Percentiles rank a stretch among this genome's conserved stretches.
These are phyloP conservation scores for Juglanconis juglandina DNA, from an alignment of 2,329 filamentous ascomycete genomes.

Conservation along the genomic window DNA sequence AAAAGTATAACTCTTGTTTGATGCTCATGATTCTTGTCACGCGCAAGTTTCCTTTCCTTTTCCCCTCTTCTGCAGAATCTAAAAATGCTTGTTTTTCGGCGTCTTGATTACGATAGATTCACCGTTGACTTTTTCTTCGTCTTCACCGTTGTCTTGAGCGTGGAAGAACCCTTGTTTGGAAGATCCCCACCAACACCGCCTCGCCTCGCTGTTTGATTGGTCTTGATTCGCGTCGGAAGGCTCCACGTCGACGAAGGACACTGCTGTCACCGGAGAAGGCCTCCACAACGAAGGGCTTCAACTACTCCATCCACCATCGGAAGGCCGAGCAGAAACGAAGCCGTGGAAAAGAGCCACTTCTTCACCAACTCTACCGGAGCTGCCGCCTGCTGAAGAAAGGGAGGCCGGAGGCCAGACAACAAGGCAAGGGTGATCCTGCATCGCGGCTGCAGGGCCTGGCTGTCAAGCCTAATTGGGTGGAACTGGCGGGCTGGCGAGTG, in stretches of 20 bases:
- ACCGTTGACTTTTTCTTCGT: not conserved
- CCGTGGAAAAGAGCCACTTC: not conserved
- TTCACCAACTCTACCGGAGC: not conserved
- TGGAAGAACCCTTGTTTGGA: not conserved
- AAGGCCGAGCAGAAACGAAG: not conserved
- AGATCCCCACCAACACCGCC: not conserved
- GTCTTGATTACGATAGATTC: not conserved
- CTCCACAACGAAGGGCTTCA: not conserved
- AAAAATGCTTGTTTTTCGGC: not conserved
- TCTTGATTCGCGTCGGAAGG: not conserved
- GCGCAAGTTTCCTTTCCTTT: not conserved
- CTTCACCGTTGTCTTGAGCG: not conserved
- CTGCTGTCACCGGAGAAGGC: too few relatives aligned
- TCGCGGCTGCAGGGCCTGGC: not conserved
- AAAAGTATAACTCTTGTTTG: not conserved
- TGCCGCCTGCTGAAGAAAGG: not conserved
- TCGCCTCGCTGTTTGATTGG: not conserved
- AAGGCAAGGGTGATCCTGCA: constrained; percentile 1
- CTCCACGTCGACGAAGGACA: not conserved
- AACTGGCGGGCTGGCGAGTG: not conserved
- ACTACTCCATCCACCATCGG: not conserved
- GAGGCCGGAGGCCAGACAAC: not conserved
- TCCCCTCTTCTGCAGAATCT: not conserved
- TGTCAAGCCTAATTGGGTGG: not conserved
- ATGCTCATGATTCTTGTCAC: not conserved